A percentile compares a stretch with the other conserved stretches of the same genome.
phyloP scores from a whole-genome alignment of 208 protist genomes.

The Plasmodiophora brassicae region DNA sequence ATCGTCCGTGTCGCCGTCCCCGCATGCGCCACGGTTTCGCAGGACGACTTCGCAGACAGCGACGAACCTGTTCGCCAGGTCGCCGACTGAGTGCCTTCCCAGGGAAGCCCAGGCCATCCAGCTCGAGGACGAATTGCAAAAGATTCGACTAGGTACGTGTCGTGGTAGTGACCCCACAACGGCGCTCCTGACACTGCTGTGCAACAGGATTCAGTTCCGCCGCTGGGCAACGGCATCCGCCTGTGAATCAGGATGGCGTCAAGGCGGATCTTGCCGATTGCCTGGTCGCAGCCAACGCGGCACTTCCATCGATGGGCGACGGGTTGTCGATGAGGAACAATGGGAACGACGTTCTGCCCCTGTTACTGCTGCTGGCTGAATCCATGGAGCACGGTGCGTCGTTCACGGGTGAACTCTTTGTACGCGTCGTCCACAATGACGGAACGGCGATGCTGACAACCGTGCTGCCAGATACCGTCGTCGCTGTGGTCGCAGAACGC shows the following conservation, averaged over 20 bases:
- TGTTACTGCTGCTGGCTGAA: not conserved
- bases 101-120: not conserved
- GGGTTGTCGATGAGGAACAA: too few species aligned
- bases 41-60: not conserved
- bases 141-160: not conserved
- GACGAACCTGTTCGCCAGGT: not conserved
- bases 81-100: not conserved
- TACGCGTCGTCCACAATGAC: not conserved
- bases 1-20: not conserved
- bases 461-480: not conserved
- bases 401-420: not conserved
- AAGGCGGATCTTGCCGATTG: too few species aligned
- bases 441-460: too few species aligned
- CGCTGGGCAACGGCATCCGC: too few species aligned
- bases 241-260: too few species aligned
- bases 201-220: too few species aligned
- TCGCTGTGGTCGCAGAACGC: not conserved
- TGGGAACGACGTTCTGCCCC: not conserved
- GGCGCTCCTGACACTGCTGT: too few species aligned
- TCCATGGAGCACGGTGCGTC: not conserved
- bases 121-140: not conserved
- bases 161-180: too few species aligned
- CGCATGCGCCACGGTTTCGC: not conserved
- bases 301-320: too few species aligned
- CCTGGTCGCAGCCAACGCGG: too few species aligned